Evolutionary conservation across 2,329 filamentous ascomycete species (phyloP).

Genomic region (Colletotrichum trifolii): DNA sequence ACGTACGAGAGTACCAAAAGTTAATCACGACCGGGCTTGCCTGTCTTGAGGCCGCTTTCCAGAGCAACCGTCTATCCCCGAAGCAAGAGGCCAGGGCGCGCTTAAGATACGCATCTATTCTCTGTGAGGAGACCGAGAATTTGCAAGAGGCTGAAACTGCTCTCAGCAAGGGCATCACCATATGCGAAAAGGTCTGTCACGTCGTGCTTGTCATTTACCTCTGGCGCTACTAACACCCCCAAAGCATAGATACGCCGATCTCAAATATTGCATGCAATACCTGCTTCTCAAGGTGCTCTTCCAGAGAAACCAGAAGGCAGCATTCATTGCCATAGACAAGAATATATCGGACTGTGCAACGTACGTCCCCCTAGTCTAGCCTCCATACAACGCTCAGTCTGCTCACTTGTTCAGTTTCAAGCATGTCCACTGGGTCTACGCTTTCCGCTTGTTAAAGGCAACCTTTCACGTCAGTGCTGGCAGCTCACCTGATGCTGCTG

Average conservation of each 20-base stretch:
- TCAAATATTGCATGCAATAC: constrained; percentile 84
- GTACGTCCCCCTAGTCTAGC: constrained; percentile 52
- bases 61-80: constrained; percentile 69
- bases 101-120: constrained; percentile 76
- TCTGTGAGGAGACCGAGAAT: constrained; percentile 82
- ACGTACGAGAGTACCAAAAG: constrained; percentile 75
- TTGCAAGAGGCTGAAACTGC: constrained; percentile 78
- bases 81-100: constrained; percentile 76
- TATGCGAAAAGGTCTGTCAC: constrained; percentile 70
- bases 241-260: constrained; percentile 68
- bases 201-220: not conserved
- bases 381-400: not conserved
- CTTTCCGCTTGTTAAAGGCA: constrained; percentile 79
- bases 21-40: constrained; percentile 78
- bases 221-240: constrained; percentile 33
- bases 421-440: constrained; percentile 79
- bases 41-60: constrained; percentile 77
- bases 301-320: constrained; percentile 77
- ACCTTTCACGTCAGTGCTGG: constrained; percentile 73
- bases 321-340: constrained; percentile 76
- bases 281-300: constrained; percentile 77
- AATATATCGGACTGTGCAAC: constrained; percentile 76
- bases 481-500: constrained; percentile 69
- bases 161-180: constrained; percentile 75
- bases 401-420: constrained; percentile 60